Evolutionary conservation across 1,284 basidiomycete genomes (phyloP), one percentile per base, ranked within the genome.

Genomic region (Takashimella koratensis): DNA sequence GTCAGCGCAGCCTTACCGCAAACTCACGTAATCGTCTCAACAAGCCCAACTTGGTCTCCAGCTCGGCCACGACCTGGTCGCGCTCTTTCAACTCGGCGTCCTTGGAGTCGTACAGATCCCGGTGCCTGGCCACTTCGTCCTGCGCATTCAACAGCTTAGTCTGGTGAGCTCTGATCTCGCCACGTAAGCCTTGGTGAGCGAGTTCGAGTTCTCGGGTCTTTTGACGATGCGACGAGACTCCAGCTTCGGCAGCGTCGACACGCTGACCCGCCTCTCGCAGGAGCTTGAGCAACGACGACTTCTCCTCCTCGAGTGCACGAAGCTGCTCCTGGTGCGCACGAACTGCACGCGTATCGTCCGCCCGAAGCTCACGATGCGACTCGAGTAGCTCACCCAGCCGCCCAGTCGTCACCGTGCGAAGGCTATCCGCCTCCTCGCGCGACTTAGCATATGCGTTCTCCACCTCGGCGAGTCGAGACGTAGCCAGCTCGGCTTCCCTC

Each of bases 381-480:
- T 90, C 88, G 47, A 96, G 79, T 12, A 97, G 78, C 66, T 93
- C 85, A 27, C 90, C 90, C 2, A 97, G 80, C 58, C 86, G 82
- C 42, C 86, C 86, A 0, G 88, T 90, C 2, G 90, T 93, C 44
- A 93, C 78, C 8, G 85, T 85, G 46, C 90, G 81, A 71, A 92
- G 84, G 2, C 85, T 84, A 69, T 92, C 89, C 4, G 90, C 88
- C 77, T 96, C 92, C 73, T 94, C 89, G 10, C 90, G 83, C 40
- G 89, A 89, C 71, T 88, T 88, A 25, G 88, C 83, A 86, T 89
- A 93, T 10, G 86, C 83, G 63, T 87, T 88, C 72, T 94, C 89
- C 13, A 86, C 84, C 57, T 93, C 88, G 21, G 81, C 79, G 44
- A 90, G 76, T 50, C 85, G 81, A 10, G 78, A 75, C 42, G 82